Conservation (phyloP, 306 rosid genomes). For the Acacia confusa region DNA sequence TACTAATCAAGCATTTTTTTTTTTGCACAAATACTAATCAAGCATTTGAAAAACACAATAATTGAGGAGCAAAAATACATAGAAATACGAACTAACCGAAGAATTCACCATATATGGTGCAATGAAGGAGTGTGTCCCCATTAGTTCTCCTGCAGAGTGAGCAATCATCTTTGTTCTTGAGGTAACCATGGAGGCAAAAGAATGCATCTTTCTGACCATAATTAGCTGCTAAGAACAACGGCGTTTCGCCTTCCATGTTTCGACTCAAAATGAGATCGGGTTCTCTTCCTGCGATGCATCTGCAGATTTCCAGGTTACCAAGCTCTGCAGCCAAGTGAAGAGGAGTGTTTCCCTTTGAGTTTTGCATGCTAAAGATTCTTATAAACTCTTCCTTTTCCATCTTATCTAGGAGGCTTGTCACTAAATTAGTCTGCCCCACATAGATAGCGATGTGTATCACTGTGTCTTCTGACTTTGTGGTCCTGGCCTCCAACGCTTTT, state of each 20-base stretch:
- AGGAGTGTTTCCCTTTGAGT: constrained; percentile 46
- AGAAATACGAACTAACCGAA: constrained; percentile 36
- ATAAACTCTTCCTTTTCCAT: constrained; percentile 15
- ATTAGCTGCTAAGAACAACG: constrained; percentile 49
- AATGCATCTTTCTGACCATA: constrained; percentile 43
- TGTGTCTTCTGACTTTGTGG: constrained; percentile 46
- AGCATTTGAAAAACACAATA: not conserved
- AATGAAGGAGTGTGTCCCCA: constrained; percentile 51
- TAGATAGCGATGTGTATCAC: constrained; percentile 40
- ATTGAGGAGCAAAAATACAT: not conserved
- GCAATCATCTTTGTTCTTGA: constrained; percentile 12
- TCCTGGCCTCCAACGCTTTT: constrained; percentile 30
- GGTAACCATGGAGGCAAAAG: constrained; percentile 27
- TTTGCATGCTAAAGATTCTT: constrained; percentile 24
- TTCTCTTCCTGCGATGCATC: constrained; percentile 33
- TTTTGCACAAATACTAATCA: not conserved
- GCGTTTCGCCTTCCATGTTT: constrained; percentile 39
- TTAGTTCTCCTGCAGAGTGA: constrained; percentile 10
- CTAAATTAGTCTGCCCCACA: constrained; percentile 35
- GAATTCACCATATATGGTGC: constrained; percentile 42
- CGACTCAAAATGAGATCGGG: constrained; percentile 16
- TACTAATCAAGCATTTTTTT: not conserved
- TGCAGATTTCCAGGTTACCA: constrained; percentile 44
- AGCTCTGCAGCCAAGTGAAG: constrained; percentile 47
- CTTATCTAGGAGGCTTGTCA: constrained; percentile 25